Evolutionary conservation across 148 eudicot genomes (phyloP).

Genomic region (Rhododendron kiyosumense): DNA sequence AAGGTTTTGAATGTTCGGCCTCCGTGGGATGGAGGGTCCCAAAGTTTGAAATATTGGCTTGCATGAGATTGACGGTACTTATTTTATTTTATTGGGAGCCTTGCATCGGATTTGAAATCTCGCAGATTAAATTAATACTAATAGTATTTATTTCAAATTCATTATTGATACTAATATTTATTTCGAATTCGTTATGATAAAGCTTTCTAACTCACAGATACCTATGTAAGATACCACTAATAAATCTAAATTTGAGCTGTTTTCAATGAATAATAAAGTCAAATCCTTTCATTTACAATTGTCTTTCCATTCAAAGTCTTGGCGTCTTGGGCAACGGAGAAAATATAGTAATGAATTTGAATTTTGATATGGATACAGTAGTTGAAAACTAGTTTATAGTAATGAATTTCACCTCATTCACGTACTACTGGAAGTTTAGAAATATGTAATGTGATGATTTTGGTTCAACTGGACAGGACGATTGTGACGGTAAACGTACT

Average conservation of each 20-base stretch:
- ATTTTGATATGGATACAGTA: not conserved
- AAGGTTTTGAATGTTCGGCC: no score
- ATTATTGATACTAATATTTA: not conserved
- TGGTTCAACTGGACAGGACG: constrained; percentile 42
- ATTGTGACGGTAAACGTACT: constrained; percentile 59
- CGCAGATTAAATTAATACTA: not conserved
- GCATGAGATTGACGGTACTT: not conserved
- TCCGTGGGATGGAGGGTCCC: not conserved
- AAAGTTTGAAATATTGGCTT: no score
- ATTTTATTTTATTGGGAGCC: not conserved
- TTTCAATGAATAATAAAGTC: not conserved
- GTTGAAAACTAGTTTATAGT: no score
- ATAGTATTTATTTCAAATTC: no score
- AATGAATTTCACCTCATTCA: not conserved
- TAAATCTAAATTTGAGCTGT: not conserved
- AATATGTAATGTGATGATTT: not conserved
- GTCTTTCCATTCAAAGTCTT: not conserved
- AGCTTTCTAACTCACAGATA: not conserved
- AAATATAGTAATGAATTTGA: not conserved
- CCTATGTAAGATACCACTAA: not conserved
- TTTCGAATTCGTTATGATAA: not conserved
- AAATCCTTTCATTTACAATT: not conserved
- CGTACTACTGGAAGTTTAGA: not conserved
- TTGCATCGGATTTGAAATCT: not conserved
- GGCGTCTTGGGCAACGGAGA: not conserved